A percentile compares a stretch with the other conserved stretches of the same genome.
Conservation (phyloP, 805 yeast species). For the Osmozyma mogii region DNA sequence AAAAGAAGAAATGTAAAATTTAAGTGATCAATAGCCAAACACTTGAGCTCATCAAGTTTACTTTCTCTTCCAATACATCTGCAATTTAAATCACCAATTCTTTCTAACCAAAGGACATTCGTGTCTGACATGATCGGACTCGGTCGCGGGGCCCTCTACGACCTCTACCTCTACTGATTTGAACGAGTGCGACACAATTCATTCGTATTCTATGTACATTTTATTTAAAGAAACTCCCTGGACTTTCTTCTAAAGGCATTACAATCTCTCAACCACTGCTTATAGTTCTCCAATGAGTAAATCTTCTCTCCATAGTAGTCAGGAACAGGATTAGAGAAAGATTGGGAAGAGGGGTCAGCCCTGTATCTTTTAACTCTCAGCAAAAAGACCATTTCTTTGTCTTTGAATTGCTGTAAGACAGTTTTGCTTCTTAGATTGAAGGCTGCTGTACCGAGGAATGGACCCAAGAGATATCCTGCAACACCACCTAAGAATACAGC, state of each 20-base stretch:
- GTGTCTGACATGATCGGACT: no score
- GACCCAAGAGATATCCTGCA: conserved; percentile 78
- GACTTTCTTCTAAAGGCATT: conserved; percentile 82
- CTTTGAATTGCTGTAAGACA: conserved; percentile 37
- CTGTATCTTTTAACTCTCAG: conserved; percentile 68
- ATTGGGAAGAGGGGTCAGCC: conserved; percentile 87
- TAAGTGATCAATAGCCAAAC: no score
- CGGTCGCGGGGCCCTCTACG: neutral
- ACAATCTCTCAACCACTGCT: conserved; percentile 95
- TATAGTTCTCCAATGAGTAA: conserved; percentile 75
- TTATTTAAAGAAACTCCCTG: conserved; percentile 51
- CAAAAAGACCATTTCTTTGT: conserved; percentile 68
- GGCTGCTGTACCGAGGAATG: conserved; percentile 60
- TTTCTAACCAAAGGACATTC: no score
- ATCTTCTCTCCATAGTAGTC: conserved; percentile 97
- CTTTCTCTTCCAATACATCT: no score
- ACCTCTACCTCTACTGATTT: no score
- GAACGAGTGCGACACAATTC: no score
- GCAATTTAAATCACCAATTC: no score
- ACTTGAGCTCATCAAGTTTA: no score
- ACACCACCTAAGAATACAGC: conserved; percentile 67
- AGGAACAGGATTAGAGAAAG: conserved; percentile 93
- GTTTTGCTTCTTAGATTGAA: conserved; percentile 51
- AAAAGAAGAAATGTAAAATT: no score
- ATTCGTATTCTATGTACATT: neutral